Evolutionary conservation across 1,284 basidiomycete genomes (phyloP).

Genomic region (Tranzscheliella williamsii): DNA sequence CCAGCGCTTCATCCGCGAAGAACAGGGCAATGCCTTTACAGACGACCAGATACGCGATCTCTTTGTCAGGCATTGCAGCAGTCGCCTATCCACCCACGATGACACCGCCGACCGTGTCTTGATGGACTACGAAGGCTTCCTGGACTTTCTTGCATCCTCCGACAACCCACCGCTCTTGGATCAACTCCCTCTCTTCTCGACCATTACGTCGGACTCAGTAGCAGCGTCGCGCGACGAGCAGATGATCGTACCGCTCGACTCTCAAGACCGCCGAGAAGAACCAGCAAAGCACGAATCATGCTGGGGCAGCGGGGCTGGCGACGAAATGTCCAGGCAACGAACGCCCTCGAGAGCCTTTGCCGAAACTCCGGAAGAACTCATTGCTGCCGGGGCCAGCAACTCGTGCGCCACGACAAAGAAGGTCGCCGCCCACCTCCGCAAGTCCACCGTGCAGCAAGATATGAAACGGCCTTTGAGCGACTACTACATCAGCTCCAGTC

Average conservation of each 20-base stretch:
- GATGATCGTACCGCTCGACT: neutral
- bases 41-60: constrained; percentile 26
- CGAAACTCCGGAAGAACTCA: constrained; percentile 27
- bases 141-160: constrained; percentile 48
- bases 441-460: constrained; percentile 37
- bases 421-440: constrained; percentile 28
- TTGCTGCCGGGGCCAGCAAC: constrained; percentile 26
- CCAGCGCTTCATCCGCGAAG: constrained; percentile 39
- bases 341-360: constrained; percentile 30
- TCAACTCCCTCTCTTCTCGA: constrained; percentile 29
- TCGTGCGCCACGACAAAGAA: constrained; percentile 23
- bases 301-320: neutral
- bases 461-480: constrained; percentile 81
- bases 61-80: constrained; percentile 29
- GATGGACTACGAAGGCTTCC: constrained; percentile 49
- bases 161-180: constrained; percentile 51
- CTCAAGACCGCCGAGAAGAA: neutral
- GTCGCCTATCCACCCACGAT: constrained; percentile 16
- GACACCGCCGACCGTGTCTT: constrained; percentile 4
- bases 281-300: neutral
- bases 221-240: constrained; percentile 1
- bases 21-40: constrained; percentile 39
- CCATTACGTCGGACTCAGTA: constrained; percentile 22
- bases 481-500: constrained; percentile 90
- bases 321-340: neutral